Evolutionary conservation across 768 basidiomycete species (phyloP).

Genomic region (Amanita thiersii): DNA sequence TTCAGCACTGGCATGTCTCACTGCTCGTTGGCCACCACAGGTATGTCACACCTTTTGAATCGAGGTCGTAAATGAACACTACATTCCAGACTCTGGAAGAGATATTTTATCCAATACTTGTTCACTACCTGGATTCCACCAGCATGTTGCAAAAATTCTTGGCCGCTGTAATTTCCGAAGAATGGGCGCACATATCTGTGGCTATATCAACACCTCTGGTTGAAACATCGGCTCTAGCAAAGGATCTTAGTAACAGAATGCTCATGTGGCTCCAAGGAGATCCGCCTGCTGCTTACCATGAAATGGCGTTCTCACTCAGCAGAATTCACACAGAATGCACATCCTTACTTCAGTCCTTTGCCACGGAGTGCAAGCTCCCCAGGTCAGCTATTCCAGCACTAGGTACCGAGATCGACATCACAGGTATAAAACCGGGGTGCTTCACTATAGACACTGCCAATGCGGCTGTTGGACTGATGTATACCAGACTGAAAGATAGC

Average conservation of each 20-base stretch:
- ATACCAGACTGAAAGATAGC: slow-evolving; percentile 63
- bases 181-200: slow-evolving; percentile 74
- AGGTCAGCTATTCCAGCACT: slow-evolving; percentile 72
- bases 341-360: slow-evolving; percentile 75
- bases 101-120: slow-evolving; percentile 68
- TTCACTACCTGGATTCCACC: slow-evolving; percentile 76
- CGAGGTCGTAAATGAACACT: background rate
- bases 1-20: slow-evolving; percentile 64
- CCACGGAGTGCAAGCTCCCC: slow-evolving; percentile 81
- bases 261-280: slow-evolving; percentile 67
- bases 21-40: slow-evolving; percentile 57
- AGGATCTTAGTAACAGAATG: slow-evolving; percentile 60
- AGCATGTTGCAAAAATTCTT: slow-evolving; percentile 91
- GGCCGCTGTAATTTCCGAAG: slow-evolving; percentile 78
- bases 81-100: slow-evolving; percentile 36
- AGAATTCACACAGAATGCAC: slow-evolving; percentile 78
- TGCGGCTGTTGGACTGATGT: slow-evolving; percentile 60
- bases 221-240: slow-evolving; percentile 50
- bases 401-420: slow-evolving; percentile 70
- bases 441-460: slow-evolving; percentile 81
- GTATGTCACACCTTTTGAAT: slow-evolving; percentile 26
- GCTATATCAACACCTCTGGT: slow-evolving; percentile 31
- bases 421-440: slow-evolving; percentile 49
- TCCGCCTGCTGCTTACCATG: slow-evolving; percentile 78
- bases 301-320: slow-evolving; percentile 76